A percentile compares a stretch with the other conserved stretches of the same genome.
phyloP scores from a whole-genome alignment of 768 basidiomycete species.

The Pleurotus tuoliensis region DNA sequence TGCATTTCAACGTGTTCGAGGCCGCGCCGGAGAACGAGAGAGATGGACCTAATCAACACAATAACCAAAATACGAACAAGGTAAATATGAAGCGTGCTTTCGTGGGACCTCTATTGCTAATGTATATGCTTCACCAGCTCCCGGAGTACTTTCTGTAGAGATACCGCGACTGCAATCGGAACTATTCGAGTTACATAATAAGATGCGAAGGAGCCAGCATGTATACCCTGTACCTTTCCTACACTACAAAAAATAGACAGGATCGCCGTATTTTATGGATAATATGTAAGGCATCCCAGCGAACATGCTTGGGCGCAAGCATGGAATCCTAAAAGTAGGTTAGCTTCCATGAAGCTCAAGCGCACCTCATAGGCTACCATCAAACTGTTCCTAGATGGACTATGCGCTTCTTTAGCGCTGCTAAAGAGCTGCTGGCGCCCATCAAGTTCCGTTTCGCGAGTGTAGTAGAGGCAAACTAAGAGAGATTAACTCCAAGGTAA shows the following conservation, averaged over 20 bases:
- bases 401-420: background rate
- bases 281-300: no score
- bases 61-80: slow-evolving; percentile 70
- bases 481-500: background rate
- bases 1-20: slow-evolving; percentile 97
- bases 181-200: background rate
- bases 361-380: slow-evolving; percentile 5
- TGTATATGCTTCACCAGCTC: slow-evolving; percentile 36
- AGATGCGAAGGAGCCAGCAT: background rate
- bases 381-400: background rate
- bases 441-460: background rate
- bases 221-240: background rate
- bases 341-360: background rate
- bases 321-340: background rate
- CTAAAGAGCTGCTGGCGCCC: background rate
- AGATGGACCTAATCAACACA: slow-evolving; percentile 82
- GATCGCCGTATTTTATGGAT: no score
- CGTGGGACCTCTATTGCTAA: background rate
- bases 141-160: slow-evolving; percentile 75
- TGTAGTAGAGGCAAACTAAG: background rate
- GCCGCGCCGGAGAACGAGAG: slow-evolving; percentile 98
- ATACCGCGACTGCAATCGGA: background rate
- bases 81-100: slow-evolving; percentile 31
- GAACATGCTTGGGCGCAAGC: no score
- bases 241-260: no score